Evolutionary conservation across 2,329 filamentous ascomycete species (phyloP).

Genomic region (Claviceps monticola): DNA sequence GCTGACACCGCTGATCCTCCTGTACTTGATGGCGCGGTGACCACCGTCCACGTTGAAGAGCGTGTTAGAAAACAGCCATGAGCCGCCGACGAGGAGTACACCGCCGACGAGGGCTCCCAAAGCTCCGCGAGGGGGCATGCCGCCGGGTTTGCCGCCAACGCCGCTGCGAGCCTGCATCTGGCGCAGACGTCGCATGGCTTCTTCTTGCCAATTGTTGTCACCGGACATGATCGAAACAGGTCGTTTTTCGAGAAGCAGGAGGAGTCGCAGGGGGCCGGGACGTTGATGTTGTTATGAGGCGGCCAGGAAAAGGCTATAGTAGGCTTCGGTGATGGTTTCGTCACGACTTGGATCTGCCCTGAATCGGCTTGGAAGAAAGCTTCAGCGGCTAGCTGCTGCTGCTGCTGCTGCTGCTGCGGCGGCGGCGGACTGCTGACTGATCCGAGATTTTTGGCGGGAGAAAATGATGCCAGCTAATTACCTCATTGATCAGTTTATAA

Average conservation of each 20-base stretch:
- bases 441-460: constrained; percentile 1
- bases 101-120: constrained; percentile 27
- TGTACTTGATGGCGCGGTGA: constrained; percentile 98
- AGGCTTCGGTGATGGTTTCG: too few relatives aligned
- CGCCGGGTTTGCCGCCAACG: constrained; percentile 28
- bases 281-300: background rate
- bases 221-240: constrained; percentile 16
- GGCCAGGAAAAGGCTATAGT: background rate
- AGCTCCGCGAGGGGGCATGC: constrained; percentile 21
- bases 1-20: constrained; percentile 78
- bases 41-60: constrained; percentile 88
- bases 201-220: constrained; percentile 31
- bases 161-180: constrained; percentile 31
- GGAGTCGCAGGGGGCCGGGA: background rate
- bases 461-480: too few relatives aligned
- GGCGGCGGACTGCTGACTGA: constrained; percentile 4
- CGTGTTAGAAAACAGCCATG: constrained; percentile 42
- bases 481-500: too few relatives aligned
- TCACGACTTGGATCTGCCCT: background rate
- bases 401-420: background rate
- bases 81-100: constrained; percentile 32
- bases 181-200: constrained; percentile 37
- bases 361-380: background rate
- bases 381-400: background rate
- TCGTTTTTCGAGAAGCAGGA: background rate